These are phyloP conservation scores for Amanita molliuscula DNA, from an alignment of 768 basidiomycete species.

Conservation along the genomic window DNA sequence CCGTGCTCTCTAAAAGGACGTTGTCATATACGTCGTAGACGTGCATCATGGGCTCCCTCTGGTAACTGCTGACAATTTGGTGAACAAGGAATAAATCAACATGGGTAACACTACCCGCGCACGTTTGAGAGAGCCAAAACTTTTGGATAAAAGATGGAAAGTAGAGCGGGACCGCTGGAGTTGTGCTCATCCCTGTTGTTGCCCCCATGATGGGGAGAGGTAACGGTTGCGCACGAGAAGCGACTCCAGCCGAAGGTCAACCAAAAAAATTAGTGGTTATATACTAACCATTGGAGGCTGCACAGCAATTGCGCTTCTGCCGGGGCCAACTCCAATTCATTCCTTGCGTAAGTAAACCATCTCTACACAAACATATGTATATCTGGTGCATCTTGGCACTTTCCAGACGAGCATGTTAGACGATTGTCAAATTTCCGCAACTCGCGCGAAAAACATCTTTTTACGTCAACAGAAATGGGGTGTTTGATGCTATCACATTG, in stretches of 20 bases:
- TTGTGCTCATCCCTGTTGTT: not conserved
- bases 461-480: no score
- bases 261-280: not conserved
- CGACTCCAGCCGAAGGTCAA: no score
- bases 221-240: not conserved
- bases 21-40: conserved; percentile 44
- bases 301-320: not conserved
- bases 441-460: no score
- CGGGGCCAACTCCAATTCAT: no score
- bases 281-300: no score
- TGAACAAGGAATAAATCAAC: conserved; percentile 8
- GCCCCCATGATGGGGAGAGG: not conserved
- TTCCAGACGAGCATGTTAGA: no score
- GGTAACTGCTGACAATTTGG: conserved; percentile 19
- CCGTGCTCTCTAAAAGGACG: conserved; percentile 33
- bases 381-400: no score
- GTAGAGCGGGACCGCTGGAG: conserved; percentile 20
- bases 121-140: conserved; percentile 32
- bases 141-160: conserved; percentile 37
- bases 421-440: no score
- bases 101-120: not conserved
- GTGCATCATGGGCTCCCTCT: conserved; percentile 25
- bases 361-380: no score
- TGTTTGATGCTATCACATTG: no score
- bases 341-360: no score